Percentiles rank a stretch among this genome's conserved stretches.
These are phyloP conservation scores for Neonectria sp. DNA, from an alignment of 2,329 filamentous ascomycete genomes.

Conservation along the genomic window DNA sequence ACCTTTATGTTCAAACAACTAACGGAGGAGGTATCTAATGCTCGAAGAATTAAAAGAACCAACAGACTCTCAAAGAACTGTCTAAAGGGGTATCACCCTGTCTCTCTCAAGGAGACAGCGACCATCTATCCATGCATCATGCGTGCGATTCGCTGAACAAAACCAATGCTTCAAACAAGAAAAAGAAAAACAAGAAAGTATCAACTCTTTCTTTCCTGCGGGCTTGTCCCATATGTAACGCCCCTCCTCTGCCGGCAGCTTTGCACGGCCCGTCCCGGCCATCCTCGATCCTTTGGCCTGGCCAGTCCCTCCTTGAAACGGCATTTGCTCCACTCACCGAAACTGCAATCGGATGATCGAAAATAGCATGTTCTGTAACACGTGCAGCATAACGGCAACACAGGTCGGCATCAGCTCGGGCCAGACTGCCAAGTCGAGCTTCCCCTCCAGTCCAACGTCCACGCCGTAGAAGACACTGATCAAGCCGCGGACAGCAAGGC, in stretches of 20 bases:
- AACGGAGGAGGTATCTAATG: conserved; percentile 32
- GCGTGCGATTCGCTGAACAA: conserved; percentile 23
- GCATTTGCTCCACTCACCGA: conserved; percentile 47
- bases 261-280: conserved; percentile 46
- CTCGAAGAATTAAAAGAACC: conserved; percentile 16
- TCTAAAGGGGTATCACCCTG: conserved; percentile 46
- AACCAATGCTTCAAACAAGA: conserved; percentile 31
- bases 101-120: conserved; percentile 27
- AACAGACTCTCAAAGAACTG: conserved; percentile 34
- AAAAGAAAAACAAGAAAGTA: conserved; percentile 14
- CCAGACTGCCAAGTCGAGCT: conserved; percentile 75
- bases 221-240: conserved; percentile 18
- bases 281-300: conserved; percentile 21
- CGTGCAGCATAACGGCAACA: conserved; percentile 76
- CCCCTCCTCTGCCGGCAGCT: conserved; percentile 30
- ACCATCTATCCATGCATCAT: conserved; percentile 35
- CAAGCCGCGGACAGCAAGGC: conserved; percentile 71
- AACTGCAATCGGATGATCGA: conserved; percentile 78
- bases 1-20: conserved; percentile 21
- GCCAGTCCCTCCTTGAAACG: conserved; percentile 11
- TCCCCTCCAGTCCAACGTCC: conserved; percentile 75
- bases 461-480: conserved; percentile 72
- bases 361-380: conserved; percentile 81
- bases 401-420: conserved; percentile 77
- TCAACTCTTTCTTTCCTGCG: conserved; percentile 18